phyloP scores from a whole-genome alignment of 2,329 filamentous ascomycete genomes.

The Nemania serpens region DNA sequence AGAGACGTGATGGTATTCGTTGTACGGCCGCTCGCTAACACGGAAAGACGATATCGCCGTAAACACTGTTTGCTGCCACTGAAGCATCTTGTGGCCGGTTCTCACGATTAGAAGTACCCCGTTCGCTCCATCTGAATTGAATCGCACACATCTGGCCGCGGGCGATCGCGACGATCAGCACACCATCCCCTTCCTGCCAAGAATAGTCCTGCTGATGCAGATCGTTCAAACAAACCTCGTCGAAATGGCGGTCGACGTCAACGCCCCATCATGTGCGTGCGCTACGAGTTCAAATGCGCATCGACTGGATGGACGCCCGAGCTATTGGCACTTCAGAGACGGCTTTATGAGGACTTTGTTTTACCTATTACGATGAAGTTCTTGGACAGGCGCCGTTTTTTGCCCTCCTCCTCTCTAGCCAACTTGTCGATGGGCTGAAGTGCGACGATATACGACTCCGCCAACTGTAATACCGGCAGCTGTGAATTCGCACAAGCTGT shows the following conservation, averaged over 20 bases:
- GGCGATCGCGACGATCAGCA: too few species aligned
- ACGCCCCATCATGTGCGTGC: background rate
- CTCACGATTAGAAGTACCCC: too few species aligned
- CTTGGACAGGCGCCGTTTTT: conserved; percentile 13
- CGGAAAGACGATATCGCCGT: too few species aligned
- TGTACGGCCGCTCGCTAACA: too few species aligned
- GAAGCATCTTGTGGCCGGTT: too few species aligned
- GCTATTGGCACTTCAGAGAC: background rate
- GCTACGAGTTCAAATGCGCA: background rate
- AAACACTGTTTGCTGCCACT: too few species aligned
- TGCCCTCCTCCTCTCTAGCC: conserved; percentile 20
- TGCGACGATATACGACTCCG: conserved; percentile 26
- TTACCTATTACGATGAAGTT: background rate
- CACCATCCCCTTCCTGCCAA: conserved; percentile 1
- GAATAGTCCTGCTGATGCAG: conserved; percentile 12
- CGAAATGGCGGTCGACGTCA: background rate
- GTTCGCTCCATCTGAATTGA: too few species aligned
- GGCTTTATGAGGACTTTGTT: background rate
- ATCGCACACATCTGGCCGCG: too few species aligned
- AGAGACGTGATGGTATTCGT: too few species aligned
- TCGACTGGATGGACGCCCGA: background rate
- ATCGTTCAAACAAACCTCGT: conserved; percentile 6
- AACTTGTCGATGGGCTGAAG: conserved; percentile 23
- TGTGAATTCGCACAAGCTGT: conserved; percentile 1
- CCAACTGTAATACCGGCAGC: conserved; percentile 23